These are phyloP conservation scores for Beta vulgaris DNA, from an alignment of 148 eudicot genomes.

Conservation along the genomic window DNA sequence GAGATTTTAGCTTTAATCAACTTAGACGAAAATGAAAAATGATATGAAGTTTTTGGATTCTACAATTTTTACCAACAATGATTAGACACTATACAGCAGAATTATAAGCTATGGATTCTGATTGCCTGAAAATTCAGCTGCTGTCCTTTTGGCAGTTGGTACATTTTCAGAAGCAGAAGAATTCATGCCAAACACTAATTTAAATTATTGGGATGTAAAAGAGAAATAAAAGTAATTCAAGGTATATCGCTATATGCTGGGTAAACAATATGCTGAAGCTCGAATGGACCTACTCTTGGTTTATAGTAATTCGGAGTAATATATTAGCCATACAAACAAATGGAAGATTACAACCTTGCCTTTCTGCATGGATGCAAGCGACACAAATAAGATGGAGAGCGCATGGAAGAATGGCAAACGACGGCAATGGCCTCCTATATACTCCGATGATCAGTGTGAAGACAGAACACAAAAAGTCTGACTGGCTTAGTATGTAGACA, in stretches of 20 bases:
- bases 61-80: too few relatives aligned
- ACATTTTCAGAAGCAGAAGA: neutral
- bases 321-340: neutral
- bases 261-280: neutral
- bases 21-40: too few relatives aligned
- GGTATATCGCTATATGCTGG: neutral
- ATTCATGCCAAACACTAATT: neutral
- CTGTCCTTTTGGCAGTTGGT: neutral
- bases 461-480: neutral
- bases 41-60: too few relatives aligned
- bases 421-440: neutral
- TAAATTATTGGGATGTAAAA: neutral
- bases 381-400: neutral
- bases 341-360: neutral
- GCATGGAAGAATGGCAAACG: neutral
- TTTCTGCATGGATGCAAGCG: neutral
- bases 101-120: neutral
- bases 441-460: neutral
- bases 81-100: neutral
- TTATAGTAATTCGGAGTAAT: neutral
- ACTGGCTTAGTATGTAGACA: neutral
- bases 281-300: neutral
- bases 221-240: neutral
- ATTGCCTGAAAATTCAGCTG: neutral
- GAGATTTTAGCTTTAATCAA: too few relatives aligned